Evolutionary conservation across 2,329 filamentous ascomycete genomes (phyloP), one percentile per base, ranked within the genome.

Genomic region (Venturia asperata): DNA sequence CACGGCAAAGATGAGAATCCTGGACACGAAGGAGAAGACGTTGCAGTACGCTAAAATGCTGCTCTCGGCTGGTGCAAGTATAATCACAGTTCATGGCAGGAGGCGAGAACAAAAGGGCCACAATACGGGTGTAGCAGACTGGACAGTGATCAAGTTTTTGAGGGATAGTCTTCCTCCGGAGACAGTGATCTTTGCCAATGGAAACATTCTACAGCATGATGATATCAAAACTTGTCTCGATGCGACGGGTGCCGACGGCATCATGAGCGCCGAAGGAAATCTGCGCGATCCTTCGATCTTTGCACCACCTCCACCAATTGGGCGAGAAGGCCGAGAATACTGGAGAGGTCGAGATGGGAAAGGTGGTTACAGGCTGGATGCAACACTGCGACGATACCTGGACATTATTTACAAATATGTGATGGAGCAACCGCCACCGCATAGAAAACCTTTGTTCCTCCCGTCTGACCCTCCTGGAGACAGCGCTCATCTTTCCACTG

Each of bases 221-320:
- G 93, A 99, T 73, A 80, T 99, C 13, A 83, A 88, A 62, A 79
- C 79, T 24, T 97, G 93, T 72, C 78, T 99, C 24, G 84, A 86
- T 62, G 90, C 82, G 5, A 99, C 94, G 0, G 92, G 92, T 0
- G 93, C 88, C 1, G 94, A 99, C 74, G 94, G 84, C 21, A 86
- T 99, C 63, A 97, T 99, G 94, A 93, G 89, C 69, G 94, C 94
- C 5, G 94, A 99, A 77, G 94, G 92, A 0, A 96, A 97, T 73
- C 82, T 99, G 0, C 93, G 91, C 72, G 91, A 99, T 73, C 94
- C 94, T 0, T 87, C 86, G 1, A 88, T 99, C 55, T 99, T 99
- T 72, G 86, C 88, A 17, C 77, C 80, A 41, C 81, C 86, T 19
- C 91, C 91, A 0, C 74, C 83, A 0, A 71, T 79, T 0, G 89